Evolutionary conservation across 305 asterid species (phyloP).

Genomic region (Solanum hybrid): DNA sequence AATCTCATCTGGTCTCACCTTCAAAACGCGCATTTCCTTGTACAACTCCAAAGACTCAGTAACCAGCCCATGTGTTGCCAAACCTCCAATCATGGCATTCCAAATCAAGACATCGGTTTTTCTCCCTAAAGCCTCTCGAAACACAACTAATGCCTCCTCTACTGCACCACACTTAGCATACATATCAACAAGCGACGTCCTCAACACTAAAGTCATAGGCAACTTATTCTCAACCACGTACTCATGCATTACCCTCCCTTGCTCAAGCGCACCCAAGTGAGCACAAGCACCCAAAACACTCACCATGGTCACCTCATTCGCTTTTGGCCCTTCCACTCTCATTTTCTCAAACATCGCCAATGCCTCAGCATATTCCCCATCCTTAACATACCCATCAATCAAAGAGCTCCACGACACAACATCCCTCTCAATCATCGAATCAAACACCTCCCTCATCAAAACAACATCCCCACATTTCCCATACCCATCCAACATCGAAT

Average conservation of each 20-base stretch:
- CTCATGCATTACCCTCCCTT: constrained; percentile 51
- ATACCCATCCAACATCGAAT: constrained; percentile 67
- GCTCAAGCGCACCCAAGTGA: constrained; percentile 73
- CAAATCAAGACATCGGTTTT: constrained; percentile 56
- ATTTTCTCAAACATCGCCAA: constrained; percentile 39
- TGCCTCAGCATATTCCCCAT: constrained; percentile 42
- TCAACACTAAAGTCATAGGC: constrained; percentile 43
- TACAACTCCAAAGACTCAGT: constrained; percentile 37
- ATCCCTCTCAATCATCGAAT: constrained; percentile 49
- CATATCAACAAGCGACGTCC: constrained; percentile 77
- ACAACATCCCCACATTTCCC: constrained; percentile 60
- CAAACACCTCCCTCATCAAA: constrained; percentile 54
- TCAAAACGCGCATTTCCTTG: constrained; percentile 29
- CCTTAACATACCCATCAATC: constrained; percentile 80
- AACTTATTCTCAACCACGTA: constrained; percentile 37
- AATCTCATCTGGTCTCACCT: constrained; percentile 59
- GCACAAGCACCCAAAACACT: constrained; percentile 72
- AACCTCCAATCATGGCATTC: constrained; percentile 79
- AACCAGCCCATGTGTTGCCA: constrained; percentile 62
- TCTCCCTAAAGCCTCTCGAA: constrained; percentile 26
- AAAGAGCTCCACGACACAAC: constrained; percentile 89
- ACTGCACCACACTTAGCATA: constrained; percentile 83
- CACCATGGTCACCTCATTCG: constrained; percentile 80
- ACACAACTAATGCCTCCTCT: constrained; percentile 49
- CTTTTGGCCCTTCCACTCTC: constrained; percentile 34